Evolutionary conservation across 2,329 filamentous ascomycete genomes (phyloP), one percentile per base, ranked within the genome.

Genomic region (Sclerotiophoma versabilis): DNA sequence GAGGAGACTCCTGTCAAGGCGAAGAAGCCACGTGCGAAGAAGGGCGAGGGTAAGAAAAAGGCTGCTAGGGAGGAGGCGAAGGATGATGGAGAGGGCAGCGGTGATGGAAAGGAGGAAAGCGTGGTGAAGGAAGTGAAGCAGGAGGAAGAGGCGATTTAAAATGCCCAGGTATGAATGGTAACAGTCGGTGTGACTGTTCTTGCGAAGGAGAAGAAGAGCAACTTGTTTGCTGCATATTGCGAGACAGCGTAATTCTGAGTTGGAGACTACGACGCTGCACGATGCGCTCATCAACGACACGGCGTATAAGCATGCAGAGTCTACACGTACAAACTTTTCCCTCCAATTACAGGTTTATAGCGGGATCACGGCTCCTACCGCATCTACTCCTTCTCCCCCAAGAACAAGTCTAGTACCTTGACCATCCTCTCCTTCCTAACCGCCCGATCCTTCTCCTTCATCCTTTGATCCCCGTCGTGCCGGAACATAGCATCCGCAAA

Each of bases 391-490:
- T 19, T 25, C 39, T 39, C 39, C 1, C 14, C 42, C 29, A 91
- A 68, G 61, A 96, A 96, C 23, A 91, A 77, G 69, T 92, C 89
- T 25, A 96, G 70, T 11, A 93, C 75, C 9, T 81, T 81, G 50
- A 81, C 80, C 77, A 87, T 89, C 70, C 84, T 84, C 52, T 89
- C 89, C 59, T 87, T 86, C 12, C 81, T 74, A 0, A 77, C 75
- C 55, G 81, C 87, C 60, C 77, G 84, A 55, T 90, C 88, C 73
- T 84, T 85, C 5, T 84, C 84, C 55, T 75, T 81, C 17, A 70
- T 57, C 1, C 71, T 14, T 2, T 25, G 76, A 2, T 62, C 65
- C 2, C 57, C 55, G 4, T 71, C 63, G 1, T 77, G 71, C 7
- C 87, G 81, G 54, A 92, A 88, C 11, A 92, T 79, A 0, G 85